Conservation (phyloP, 1,284 basidiomycete species). For the Erythrobasidium hasegawianum region DNA sequence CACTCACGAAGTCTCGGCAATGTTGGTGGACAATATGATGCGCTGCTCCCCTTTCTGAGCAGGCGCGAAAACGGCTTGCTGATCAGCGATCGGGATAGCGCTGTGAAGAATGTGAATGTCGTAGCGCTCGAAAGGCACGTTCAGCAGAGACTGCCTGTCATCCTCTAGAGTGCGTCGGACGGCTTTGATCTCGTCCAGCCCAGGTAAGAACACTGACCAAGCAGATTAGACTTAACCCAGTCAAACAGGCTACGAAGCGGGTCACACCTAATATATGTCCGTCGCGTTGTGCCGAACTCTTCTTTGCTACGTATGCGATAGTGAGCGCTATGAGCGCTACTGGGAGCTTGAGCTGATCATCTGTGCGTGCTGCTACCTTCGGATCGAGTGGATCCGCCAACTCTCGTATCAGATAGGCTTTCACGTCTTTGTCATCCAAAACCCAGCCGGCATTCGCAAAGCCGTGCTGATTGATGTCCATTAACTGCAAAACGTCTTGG, state of each 20-base stretch:
- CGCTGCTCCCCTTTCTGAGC: conserved; percentile 59
- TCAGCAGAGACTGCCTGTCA: conserved; percentile 55
- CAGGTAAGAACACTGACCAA: conserved; percentile 80
- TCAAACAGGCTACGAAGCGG: no score
- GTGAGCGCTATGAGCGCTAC: conserved; percentile 76
- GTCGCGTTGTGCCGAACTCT: conserved; percentile 79
- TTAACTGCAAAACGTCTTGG: conserved; percentile 63
- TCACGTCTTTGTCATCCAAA: conserved; percentile 68
- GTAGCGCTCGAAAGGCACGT: conserved; percentile 61
- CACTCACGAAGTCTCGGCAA: conserved; percentile 70
- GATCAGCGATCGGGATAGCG: conserved; percentile 80
- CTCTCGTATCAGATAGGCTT: conserved; percentile 72
- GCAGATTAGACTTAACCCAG: conserved; percentile 43
- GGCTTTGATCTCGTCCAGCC: conserved; percentile 87
- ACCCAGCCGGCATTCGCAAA: conserved; percentile 61
- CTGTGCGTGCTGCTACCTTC: conserved; percentile 38
- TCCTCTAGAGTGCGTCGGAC: conserved; percentile 67
- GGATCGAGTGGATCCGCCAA: conserved; percentile 52
- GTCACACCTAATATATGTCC: conserved; percentile 30
- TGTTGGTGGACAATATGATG: conserved; percentile 83
- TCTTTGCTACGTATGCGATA: conserved; percentile 70
- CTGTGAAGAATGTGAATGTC: conserved; percentile 89
- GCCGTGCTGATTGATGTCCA: conserved; percentile 52
- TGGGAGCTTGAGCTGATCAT: conserved; percentile 65
- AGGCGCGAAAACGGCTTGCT: conserved; percentile 84